phyloP scores from a whole-genome alignment of 495 filamentous ascomycete genomes.

The Penicillium cataractarum region DNA sequence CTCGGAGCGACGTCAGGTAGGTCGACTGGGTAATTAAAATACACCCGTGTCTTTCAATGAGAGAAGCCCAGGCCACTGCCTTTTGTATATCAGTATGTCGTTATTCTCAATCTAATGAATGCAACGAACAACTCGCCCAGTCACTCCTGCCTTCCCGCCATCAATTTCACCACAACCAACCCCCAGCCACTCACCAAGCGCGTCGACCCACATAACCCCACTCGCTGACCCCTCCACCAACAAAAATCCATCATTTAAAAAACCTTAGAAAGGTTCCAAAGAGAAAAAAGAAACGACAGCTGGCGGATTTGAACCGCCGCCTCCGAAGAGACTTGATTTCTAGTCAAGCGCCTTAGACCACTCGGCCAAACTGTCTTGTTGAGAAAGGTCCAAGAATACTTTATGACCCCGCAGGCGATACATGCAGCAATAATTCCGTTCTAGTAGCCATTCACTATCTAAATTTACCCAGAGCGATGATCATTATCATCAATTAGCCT shows the following conservation, averaged over 20 bases:
- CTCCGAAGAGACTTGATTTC: slow-evolving; percentile 11
- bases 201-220: background rate
- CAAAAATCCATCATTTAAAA: background rate
- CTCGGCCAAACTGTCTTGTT: slow-evolving; percentile 7
- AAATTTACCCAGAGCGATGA: background rate
- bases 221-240: background rate
- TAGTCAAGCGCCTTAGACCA: slow-evolving; percentile 13
- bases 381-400: background rate
- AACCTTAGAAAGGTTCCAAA: background rate
- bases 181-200: background rate
- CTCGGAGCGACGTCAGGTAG: too few species aligned
- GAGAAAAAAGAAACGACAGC: background rate
- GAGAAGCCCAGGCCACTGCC: too few species aligned
- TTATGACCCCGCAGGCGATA: background rate
- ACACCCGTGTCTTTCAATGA: too few species aligned
- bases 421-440: background rate
- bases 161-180: background rate
- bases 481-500: background rate
- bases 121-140: too few species aligned
- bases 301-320: slow-evolving; percentile 12
- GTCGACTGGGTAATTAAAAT: too few species aligned
- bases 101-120: too few species aligned
- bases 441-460: background rate
- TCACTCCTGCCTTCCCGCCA: background rate
- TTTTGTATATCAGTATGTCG: too few species aligned